These are phyloP conservation scores for Heliamphora exappendiculata DNA, from an alignment of 148 eudicot species.

Conservation along the genomic window DNA sequence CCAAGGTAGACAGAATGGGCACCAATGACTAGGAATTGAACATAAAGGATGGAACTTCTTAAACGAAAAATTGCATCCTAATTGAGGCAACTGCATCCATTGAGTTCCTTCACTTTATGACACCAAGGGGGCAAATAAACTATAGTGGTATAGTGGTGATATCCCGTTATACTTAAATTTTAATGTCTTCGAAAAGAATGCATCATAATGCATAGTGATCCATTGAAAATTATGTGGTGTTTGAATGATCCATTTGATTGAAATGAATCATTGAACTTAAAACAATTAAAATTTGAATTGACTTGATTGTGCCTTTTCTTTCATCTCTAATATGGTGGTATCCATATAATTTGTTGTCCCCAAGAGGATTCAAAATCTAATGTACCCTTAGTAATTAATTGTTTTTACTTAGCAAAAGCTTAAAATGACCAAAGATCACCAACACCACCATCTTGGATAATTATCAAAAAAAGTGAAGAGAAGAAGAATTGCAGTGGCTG, in stretches of 20 bases:
- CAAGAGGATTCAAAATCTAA: background rate
- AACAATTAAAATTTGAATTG: background rate
- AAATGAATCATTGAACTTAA: background rate
- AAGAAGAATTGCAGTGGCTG: too few relatives aligned
- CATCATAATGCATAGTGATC: background rate
- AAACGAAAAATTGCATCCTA: background rate
- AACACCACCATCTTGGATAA: too few relatives aligned
- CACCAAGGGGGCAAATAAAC: too few relatives aligned
- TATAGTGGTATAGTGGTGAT: too few relatives aligned
- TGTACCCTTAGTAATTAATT: background rate
- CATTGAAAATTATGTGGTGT: background rate
- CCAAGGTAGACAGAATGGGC: background rate
- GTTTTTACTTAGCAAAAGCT: background rate
- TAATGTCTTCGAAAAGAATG: too few relatives aligned
- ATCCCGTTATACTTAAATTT: too few relatives aligned
- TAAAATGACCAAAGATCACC: background rate
- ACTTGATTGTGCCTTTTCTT: background rate
- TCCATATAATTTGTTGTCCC: background rate
- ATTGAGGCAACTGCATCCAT: background rate
- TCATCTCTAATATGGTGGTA: background rate
- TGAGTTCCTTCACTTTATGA: background rate
- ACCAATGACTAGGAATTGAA: too few relatives aligned
- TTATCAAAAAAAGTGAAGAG: too few relatives aligned
- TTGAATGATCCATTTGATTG: background rate
- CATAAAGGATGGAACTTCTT: background rate